Evolutionary conservation across 345 rosid species (phyloP).

Genomic region (Salix arbutifolia): DNA sequence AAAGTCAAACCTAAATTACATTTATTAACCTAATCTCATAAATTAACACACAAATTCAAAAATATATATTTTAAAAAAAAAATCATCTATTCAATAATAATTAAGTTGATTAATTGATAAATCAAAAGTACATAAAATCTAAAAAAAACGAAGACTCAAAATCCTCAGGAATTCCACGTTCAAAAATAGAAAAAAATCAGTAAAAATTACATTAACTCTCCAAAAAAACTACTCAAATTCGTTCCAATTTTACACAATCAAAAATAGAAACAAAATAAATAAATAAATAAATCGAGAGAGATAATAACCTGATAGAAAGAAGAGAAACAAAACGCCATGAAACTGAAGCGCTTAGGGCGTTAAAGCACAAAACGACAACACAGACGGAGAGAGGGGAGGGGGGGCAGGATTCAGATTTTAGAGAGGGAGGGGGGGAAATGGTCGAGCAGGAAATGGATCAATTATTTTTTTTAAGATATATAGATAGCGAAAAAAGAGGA

Average conservation of each 20-base stretch:
- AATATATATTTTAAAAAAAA: not conserved
- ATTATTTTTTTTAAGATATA: not conserved
- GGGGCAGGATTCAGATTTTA: not conserved
- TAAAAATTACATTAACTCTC: not conserved
- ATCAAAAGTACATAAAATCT: no score
- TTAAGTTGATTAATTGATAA: not conserved
- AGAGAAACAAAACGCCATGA: constrained; percentile 22
- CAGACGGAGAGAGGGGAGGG: not conserved
- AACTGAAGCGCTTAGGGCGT: not conserved
- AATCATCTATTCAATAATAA: not conserved
- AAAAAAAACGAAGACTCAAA: not conserved
- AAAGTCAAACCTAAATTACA: not conserved
- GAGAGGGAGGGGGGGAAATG: constrained; percentile 9
- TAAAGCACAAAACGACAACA: not conserved
- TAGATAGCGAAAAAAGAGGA: constrained; percentile 4
- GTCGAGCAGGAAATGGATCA: not conserved
- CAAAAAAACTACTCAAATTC: not conserved
- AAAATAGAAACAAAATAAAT: not conserved
- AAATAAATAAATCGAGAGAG: not conserved
- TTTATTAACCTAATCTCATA: not conserved
- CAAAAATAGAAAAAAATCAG: not conserved
- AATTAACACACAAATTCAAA: not conserved
- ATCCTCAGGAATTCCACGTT: not conserved
- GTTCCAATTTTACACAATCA: not conserved
- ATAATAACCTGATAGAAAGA: constrained; percentile 14